Conservation (phyloP, 2,329 filamentous ascomycete genomes). For the Emydomyces testavorans region DNA sequence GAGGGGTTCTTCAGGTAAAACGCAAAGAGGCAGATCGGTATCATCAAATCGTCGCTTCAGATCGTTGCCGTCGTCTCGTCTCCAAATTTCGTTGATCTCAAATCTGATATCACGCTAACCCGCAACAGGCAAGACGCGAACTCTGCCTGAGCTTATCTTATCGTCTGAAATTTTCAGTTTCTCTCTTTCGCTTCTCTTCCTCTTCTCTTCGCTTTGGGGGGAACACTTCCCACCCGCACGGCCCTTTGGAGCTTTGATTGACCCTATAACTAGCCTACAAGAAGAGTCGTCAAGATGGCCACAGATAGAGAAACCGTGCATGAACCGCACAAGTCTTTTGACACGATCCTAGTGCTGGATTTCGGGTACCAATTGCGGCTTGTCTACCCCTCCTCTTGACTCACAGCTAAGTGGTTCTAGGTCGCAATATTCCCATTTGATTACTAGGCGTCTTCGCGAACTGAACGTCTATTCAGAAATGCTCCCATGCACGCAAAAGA, state of each 20-base stretch:
- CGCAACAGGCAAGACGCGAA: constrained; percentile 8
- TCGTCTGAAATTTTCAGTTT: background rate
- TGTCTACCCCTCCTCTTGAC: background rate
- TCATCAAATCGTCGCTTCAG: background rate
- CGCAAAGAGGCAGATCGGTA: no score
- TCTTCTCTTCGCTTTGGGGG: constrained; percentile 5
- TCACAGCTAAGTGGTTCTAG: background rate
- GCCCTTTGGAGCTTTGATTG: background rate
- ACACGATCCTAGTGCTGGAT: constrained; percentile 14
- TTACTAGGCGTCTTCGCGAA: constrained; percentile 36
- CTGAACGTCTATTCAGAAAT: constrained; percentile 79
- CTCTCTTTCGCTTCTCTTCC: background rate
- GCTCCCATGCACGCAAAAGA: constrained; percentile 69
- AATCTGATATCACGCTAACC: constrained; percentile 7
- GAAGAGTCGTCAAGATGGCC: constrained; percentile 16
- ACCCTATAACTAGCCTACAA: background rate
- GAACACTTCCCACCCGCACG: constrained; percentile 3
- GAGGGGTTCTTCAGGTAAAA: no score
- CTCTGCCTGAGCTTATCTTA: constrained; percentile 8
- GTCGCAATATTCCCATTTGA: constrained; percentile 14
- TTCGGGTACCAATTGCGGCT: constrained; percentile 13
- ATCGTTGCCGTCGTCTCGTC: background rate
- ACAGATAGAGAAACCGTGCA: constrained; percentile 16
- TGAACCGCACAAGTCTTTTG: constrained; percentile 20
- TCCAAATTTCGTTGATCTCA: background rate